phyloP scores from a whole-genome alignment of 1,139 yeast genomes.

The Magnusiomyces clavatus region DNA sequence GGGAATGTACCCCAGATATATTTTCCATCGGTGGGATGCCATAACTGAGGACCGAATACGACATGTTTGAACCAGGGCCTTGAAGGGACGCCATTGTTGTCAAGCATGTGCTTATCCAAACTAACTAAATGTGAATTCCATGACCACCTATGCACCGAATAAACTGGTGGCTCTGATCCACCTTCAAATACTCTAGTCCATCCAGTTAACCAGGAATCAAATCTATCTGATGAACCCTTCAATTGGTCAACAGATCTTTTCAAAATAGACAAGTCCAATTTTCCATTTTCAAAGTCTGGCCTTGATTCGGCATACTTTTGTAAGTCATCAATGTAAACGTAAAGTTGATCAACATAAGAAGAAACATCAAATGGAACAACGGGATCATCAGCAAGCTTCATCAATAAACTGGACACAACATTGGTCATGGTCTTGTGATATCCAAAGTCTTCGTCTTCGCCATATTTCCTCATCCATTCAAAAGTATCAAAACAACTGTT shows the following conservation, averaged over 20 bases:
- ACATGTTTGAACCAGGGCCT: constrained; percentile 65
- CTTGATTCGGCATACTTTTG: constrained; percentile 35
- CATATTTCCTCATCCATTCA: constrained; percentile 25
- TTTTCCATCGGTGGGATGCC: constrained; percentile 43
- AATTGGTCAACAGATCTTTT: constrained; percentile 23
- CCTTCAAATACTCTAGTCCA: constrained; percentile 43
- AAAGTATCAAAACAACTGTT: constrained; percentile 63
- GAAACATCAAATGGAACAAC: constrained; percentile 61
- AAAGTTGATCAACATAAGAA: constrained; percentile 42
- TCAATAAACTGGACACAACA: constrained; percentile 44
- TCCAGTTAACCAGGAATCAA: constrained; percentile 42
- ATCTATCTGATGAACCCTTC: constrained; percentile 23
- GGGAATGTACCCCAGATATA: constrained; percentile 70
- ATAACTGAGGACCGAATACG: constrained; percentile 61
- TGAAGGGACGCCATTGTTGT: constrained; percentile 40
- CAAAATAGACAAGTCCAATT: constrained; percentile 20
- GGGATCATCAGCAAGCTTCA: constrained; percentile 65
- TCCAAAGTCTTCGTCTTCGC: constrained; percentile 36
- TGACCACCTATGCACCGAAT: constrained; percentile 65
- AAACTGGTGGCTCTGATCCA: constrained; percentile 54
- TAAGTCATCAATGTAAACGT: constrained; percentile 43
- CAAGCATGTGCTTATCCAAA: constrained; percentile 49
- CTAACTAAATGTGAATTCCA: constrained; percentile 64
- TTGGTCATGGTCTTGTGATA: constrained; percentile 54
- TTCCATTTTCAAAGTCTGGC: constrained; percentile 11